Evolutionary conservation across 495 filamentous ascomycete genomes (phyloP).

Genomic region (Penicillium ochrochloron): DNA sequence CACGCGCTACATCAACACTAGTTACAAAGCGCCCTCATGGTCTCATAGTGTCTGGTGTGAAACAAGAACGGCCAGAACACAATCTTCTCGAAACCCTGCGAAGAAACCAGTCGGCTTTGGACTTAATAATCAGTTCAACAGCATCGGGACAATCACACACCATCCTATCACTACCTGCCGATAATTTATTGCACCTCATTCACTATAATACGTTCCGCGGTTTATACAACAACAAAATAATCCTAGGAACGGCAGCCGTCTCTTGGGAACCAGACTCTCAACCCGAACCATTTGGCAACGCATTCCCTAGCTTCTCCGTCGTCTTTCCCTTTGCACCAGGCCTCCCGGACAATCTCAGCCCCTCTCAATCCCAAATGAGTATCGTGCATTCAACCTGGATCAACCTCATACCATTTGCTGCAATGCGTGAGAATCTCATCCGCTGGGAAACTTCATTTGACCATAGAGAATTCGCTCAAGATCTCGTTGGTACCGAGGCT

Average conservation of each 20-base stretch:
- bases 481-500: not conserved
- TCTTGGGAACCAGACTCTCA: not conserved
- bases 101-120: not conserved
- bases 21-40: not conserved
- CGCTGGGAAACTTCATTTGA: slow-evolving; percentile 21
- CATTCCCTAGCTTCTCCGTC: not conserved
- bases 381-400: slow-evolving; percentile 26
- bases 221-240: not conserved
- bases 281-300: not conserved
- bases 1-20: not conserved
- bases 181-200: not conserved
- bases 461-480: slow-evolving; percentile 1
- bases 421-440: slow-evolving; percentile 30
- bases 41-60: not conserved
- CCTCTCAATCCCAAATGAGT: not conserved
- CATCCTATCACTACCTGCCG: not conserved
- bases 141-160: not conserved
- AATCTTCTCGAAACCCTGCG: not conserved
- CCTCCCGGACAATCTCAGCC: not conserved
- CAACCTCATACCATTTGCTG: slow-evolving; percentile 24
- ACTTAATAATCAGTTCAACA: not conserved
- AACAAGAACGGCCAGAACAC: not conserved
- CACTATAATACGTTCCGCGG: not conserved
- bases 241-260: not conserved
- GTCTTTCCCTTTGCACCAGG: not conserved